These are phyloP conservation scores for Zygoascus biomembranicola DNA, from an alignment of 805 yeast species.

Conservation along the genomic window DNA sequence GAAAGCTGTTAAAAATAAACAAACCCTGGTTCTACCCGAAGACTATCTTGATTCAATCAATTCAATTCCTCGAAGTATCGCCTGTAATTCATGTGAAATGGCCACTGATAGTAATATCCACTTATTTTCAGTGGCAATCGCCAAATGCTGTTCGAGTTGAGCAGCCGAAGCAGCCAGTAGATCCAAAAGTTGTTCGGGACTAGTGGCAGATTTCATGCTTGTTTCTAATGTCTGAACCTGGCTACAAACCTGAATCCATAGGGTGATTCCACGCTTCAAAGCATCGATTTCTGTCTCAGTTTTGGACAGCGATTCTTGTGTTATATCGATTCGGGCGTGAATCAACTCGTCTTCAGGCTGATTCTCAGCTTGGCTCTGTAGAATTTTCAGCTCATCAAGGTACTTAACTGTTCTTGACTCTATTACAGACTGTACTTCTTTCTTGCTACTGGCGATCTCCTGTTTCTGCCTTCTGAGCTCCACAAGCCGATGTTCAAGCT, in stretches of 20 bases:
- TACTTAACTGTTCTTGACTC: constrained; percentile 8
- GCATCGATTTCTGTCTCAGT: constrained; percentile 11
- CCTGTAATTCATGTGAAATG: constrained; percentile 24
- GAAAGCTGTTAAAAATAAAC: not conserved
- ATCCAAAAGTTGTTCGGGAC: constrained; percentile 14
- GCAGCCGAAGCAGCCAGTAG: constrained; percentile 9
- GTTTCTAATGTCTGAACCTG: constrained; percentile 8
- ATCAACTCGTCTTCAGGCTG: constrained; percentile 4
- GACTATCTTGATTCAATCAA: constrained; percentile 10
- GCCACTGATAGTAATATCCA: constrained; percentile 25
- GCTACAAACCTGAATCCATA: constrained; percentile 14
- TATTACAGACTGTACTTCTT: constrained; percentile 5
- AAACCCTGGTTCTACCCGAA: too few relatives aligned
- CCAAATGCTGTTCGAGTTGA: constrained; percentile 9
- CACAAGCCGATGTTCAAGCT: constrained; percentile 11
- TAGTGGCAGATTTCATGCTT: constrained; percentile 5
- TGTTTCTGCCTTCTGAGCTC: constrained; percentile 7
- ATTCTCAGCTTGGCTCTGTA: constrained; percentile 7
- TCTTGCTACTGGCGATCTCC: constrained; percentile 3
- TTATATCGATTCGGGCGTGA: not conserved
- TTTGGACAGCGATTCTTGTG: not conserved
- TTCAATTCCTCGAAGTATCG: constrained; percentile 18
- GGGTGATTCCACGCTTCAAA: constrained; percentile 11
- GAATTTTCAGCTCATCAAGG: constrained; percentile 8
- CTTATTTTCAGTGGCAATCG: constrained; percentile 14